Evolutionary conservation across 208 protist species (phyloP), one percentile per base, ranked within the genome.

Genomic region (Leishmania major): DNA sequence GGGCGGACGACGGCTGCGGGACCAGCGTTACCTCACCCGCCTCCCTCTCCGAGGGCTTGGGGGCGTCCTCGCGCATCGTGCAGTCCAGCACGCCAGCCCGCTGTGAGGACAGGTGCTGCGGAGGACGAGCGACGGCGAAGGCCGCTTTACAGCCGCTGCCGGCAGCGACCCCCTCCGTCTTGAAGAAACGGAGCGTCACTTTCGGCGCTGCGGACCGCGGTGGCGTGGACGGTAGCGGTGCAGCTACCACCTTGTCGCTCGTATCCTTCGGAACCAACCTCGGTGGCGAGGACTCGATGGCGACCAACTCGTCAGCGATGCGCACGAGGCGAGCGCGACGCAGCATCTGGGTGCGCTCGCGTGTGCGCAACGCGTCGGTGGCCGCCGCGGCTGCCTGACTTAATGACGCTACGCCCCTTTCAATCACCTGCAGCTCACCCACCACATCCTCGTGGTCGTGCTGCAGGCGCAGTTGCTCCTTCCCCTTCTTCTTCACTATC

Each of bases 381-480:
- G 89, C 88, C 59, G 47, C 45, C 2, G 60, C 10, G 19, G 89
- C 69, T 15, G 79, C 85, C 47, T 70, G 25, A 55, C 47, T 51
- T 19, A 90, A 67, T 1, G 75, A 73, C 13, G 74, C 80, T 28
- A 89, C 80, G 13, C 84, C 67, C 1, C 22, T 22, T 60, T 86
- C 75, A 81, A 94, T 62, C 37, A 79, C 74, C 2, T 79, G 57
- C 8, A 92, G 64, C 64, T 88, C 81, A 13, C 75, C n/a, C 45
- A 40, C 70, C 75, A 94, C 45, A 62, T 90, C 91, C 1, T 93
- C 90, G 51, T 92, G 84, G 60, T 93, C 90, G 60, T 84, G 79
- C 78, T 91, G 86, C 53, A 94, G 83, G 57, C 82, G 87, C 49
- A 84, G 69, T 40, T 90, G 82, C 80, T 97, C 94, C 77, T 91